Evolutionary conservation across 441 rosid genomes (phyloP).

Genomic region (Gossypium schwendimanii): DNA sequence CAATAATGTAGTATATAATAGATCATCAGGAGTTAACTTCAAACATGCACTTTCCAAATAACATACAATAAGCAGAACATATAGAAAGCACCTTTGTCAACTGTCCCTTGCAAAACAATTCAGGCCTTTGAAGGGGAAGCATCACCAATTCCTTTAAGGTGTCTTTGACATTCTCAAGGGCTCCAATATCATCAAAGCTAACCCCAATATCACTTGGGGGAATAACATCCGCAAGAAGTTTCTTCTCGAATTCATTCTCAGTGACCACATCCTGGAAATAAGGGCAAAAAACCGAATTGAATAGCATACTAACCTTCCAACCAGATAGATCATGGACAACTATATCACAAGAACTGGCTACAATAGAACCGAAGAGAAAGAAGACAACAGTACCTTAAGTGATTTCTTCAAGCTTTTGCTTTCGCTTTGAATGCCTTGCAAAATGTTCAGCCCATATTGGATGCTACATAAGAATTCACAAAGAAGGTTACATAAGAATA

Average conservation of each 20-base stretch:
- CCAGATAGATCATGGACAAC: background rate
- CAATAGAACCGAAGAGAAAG: background rate
- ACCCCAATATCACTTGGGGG: constrained; percentile 96
- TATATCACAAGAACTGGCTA: background rate
- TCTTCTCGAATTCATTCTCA: constrained; percentile 97
- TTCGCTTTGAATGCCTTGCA: constrained; percentile 72
- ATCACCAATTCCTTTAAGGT: constrained; percentile 96
- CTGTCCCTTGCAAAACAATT: constrained; percentile 93
- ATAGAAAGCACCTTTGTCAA: constrained; percentile 63
- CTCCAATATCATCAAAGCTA: constrained; percentile 93
- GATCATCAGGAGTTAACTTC: background rate
- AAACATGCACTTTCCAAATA: background rate
- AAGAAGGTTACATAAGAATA: constrained; percentile 1
- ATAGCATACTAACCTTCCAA: background rate
- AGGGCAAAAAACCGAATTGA: background rate
- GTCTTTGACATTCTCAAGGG: constrained; percentile 94
- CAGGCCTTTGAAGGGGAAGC: constrained; percentile 99
- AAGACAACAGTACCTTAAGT: constrained; percentile 58
- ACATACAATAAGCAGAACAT: background rate
- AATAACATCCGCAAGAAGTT: constrained; percentile 87
- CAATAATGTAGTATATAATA: constrained; percentile 7
- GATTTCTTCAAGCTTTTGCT: constrained; percentile 83
- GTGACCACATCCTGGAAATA: constrained; percentile 81
- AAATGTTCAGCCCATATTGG: constrained; percentile 64
- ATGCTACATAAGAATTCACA: constrained; percentile 46